phyloP scores from a whole-genome alignment of 2,329 filamentous ascomycete species.

The Pseudofabraea citricarpa region DNA sequence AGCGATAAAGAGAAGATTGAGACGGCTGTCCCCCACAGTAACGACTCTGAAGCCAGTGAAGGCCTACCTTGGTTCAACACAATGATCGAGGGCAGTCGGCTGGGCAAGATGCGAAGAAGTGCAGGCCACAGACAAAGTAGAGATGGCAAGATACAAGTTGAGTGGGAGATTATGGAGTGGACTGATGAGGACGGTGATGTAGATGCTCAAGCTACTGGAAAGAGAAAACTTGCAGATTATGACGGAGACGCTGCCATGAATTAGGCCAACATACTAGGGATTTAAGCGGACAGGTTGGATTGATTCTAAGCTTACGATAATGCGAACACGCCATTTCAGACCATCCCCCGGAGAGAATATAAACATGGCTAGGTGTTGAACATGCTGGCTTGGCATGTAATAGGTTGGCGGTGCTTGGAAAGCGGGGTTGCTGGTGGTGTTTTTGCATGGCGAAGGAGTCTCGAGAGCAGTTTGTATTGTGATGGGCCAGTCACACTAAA shows the following conservation, averaged over 20 bases:
- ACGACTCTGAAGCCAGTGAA: slow-evolving; percentile 27
- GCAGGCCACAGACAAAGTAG: slow-evolving; percentile 48
- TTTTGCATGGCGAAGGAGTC: no score
- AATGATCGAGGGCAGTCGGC: slow-evolving; percentile 68
- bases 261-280: no score
- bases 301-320: slow-evolving; percentile 5
- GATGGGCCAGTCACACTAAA: no score
- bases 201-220: slow-evolving; percentile 34
- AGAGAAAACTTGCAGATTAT: slow-evolving; percentile 46
- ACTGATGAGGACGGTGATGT: slow-evolving; percentile 38
- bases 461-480: no score
- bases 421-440: no score
- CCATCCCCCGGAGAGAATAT: no score
- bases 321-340: no score
- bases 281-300: background rate
- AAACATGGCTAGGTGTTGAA: no score
- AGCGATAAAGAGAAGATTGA: slow-evolving; percentile 16
- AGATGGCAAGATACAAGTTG: slow-evolving; percentile 63
- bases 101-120: slow-evolving; percentile 63
- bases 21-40: slow-evolving; percentile 20
- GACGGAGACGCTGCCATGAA: slow-evolving; percentile 11
- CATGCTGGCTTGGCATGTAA: no score
- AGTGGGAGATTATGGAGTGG: slow-evolving; percentile 84
- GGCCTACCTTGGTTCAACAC: slow-evolving; percentile 83
- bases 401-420: no score